Percentiles rank a stretch among this genome's conserved stretches.
Evolutionary conservation across 208 protist genomes (phyloP).

Genomic region (Leishmania lainsoni): DNA sequence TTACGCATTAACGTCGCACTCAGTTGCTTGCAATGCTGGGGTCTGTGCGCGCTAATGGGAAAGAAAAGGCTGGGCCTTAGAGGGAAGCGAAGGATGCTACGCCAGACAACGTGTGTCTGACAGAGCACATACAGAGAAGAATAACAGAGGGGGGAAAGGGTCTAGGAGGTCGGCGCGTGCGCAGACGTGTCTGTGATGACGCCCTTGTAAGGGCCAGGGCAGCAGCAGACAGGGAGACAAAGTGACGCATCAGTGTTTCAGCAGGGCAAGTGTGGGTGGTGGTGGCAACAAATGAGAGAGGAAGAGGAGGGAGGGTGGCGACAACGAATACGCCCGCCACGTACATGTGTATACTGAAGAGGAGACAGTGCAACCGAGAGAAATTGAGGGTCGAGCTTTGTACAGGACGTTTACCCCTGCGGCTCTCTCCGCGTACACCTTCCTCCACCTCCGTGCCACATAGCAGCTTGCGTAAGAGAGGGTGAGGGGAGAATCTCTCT

Average conservation of each 20-base stretch:
- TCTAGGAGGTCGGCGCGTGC: background rate
- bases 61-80: too few relatives aligned
- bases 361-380: background rate
- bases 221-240: background rate
- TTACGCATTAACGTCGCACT: too few relatives aligned
- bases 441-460: background rate
- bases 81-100: too few relatives aligned
- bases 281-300: background rate
- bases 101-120: background rate
- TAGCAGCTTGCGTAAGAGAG: background rate
- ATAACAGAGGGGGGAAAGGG: background rate
- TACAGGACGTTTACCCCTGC: background rate
- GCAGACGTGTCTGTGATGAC: background rate
- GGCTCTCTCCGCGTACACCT: background rate
- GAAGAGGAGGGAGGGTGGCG: background rate
- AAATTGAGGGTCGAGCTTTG: background rate
- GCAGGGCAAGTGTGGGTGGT: background rate
- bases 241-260: background rate
- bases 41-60: too few relatives aligned
- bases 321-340: background rate
- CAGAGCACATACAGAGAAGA: background rate
- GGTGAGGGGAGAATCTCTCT: background rate
- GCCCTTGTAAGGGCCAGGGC: background rate
- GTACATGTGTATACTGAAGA: background rate
- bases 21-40: too few relatives aligned